Conservation (phyloP, 495 filamentous ascomycete genomes). For the Neurospora sp. region DNA sequence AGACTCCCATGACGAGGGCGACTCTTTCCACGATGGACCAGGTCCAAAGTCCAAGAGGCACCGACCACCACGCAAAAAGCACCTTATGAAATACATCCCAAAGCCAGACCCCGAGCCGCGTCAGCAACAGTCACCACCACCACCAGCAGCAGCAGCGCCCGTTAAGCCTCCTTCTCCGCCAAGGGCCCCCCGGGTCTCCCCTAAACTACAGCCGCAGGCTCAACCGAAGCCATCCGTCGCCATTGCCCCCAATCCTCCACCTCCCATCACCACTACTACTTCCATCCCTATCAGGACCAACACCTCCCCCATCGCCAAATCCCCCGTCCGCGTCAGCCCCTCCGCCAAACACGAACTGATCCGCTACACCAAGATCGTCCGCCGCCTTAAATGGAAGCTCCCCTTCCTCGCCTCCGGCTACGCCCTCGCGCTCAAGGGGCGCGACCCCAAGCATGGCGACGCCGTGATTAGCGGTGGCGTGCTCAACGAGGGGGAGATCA, state of each 20-base stretch:
- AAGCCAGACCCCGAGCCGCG: neutral
- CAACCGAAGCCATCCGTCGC: neutral
- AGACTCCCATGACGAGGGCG: neutral
- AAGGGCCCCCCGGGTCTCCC: neutral
- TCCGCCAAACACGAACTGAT: conserved; percentile 35
- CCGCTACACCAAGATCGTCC: conserved; percentile 47
- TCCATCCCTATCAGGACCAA: neutral
- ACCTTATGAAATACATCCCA: neutral
- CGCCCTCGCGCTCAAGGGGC: conserved; percentile 29
- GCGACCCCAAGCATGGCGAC: conserved; percentile 11
- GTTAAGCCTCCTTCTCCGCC: neutral
- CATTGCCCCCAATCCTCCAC: neutral
- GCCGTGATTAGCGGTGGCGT: conserved; percentile 6
- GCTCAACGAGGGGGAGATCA: conserved; percentile 39
- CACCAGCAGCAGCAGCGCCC: neutral
- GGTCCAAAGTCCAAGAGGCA: neutral
- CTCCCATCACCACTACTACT: neutral
- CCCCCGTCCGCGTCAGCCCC: conserved; percentile 1
- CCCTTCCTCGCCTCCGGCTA: conserved; percentile 47
- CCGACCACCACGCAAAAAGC: neutral
- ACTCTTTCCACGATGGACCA: neutral
- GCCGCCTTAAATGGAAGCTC: conserved; percentile 51
- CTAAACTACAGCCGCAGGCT: neutral
- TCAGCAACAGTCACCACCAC: conserved; percentile 4
- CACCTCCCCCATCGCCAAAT: neutral